phyloP scores from a whole-genome alignment of 257 asterid species.

The Primulina eburnea region DNA sequence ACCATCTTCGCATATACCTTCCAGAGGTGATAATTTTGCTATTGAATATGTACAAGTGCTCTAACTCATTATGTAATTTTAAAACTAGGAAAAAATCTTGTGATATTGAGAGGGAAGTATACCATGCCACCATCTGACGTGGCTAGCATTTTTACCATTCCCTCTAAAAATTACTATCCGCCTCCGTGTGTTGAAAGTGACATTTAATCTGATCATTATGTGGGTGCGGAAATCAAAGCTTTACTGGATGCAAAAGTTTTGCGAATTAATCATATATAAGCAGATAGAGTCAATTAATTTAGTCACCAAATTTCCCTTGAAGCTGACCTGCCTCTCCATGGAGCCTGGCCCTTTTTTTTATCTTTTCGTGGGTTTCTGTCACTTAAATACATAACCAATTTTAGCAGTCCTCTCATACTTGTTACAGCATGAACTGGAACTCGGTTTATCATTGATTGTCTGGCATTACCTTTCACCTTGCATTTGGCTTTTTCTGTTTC shows the following conservation, averaged over 20 bases:
- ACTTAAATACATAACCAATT: neutral
- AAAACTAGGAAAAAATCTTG: neutral
- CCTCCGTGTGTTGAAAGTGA: constrained; percentile 18
- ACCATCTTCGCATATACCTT: constrained; percentile 92
- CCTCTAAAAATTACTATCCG: constrained; percentile 1
- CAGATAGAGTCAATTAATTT: constrained; percentile 17
- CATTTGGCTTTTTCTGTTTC: constrained; percentile 22
- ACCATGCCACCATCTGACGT: constrained; percentile 5
- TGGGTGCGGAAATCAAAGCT: neutral
- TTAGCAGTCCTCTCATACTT: constrained; percentile 4
- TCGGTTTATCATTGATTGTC: constrained; percentile 3
- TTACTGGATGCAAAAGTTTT: neutral
- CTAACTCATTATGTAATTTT: constrained; percentile 6
- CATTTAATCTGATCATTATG: constrained; percentile 12
- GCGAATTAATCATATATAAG: constrained; percentile 1
- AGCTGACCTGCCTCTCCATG: constrained; percentile 10
- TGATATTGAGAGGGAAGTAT: constrained; percentile 8
- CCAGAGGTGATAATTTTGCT: constrained; percentile 73
- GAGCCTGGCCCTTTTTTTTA: constrained; percentile 8
- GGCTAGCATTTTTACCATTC: constrained; percentile 12
- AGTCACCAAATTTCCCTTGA: constrained; percentile 10
- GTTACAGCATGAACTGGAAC: constrained; percentile 16
- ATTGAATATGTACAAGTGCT: neutral
- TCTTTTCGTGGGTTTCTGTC: constrained; percentile 14
- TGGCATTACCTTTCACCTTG: constrained; percentile 16